Conservation (phyloP, 257 asterid genomes). For the Haberlea rhodopensis region DNA sequence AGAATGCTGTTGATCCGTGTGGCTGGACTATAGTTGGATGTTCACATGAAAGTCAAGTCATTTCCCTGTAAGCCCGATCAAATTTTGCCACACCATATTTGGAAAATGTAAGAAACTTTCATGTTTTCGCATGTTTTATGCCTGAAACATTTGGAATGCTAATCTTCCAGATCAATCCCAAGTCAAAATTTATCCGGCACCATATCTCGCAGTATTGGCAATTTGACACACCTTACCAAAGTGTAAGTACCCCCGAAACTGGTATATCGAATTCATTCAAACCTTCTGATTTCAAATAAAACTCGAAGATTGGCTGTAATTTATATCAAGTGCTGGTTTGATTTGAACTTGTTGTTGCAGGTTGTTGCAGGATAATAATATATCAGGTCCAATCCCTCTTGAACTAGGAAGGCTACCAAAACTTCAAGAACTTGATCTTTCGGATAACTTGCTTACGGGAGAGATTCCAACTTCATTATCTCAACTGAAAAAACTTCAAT, state of each 20-base stretch:
- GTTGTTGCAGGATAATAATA: slow-evolving; percentile 70
- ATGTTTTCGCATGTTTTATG: slow-evolving; percentile 2
- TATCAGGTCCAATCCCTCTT: slow-evolving; percentile 68
- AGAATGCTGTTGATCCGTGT: slow-evolving; percentile 88
- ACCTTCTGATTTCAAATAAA: neutral
- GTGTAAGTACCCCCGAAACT: slow-evolving; percentile 50
- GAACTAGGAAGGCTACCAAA: slow-evolving; percentile 70
- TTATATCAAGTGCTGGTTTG: neutral
- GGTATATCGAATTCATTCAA: neutral
- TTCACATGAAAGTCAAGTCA: slow-evolving; percentile 54
- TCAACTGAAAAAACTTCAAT: slow-evolving; percentile 61
- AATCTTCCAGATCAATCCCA: slow-evolving; percentile 67
- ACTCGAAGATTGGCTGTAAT: neutral
- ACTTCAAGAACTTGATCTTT: slow-evolving; percentile 76
- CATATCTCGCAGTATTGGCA: slow-evolving; percentile 68
- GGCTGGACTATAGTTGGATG: slow-evolving; percentile 82
- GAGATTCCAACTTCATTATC: slow-evolving; percentile 69
- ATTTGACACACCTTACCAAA: slow-evolving; percentile 68
- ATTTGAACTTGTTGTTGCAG: slow-evolving; percentile 34
- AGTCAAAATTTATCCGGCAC: slow-evolving; percentile 81
- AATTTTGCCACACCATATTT: neutral
- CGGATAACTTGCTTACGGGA: slow-evolving; percentile 63
- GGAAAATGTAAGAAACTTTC: neutral
- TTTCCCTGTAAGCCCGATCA: slow-evolving; percentile 53
- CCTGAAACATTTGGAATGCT: slow-evolving; percentile 18